phyloP scores from a whole-genome alignment of 441 rosid species.

The Brassica balearica region DNA sequence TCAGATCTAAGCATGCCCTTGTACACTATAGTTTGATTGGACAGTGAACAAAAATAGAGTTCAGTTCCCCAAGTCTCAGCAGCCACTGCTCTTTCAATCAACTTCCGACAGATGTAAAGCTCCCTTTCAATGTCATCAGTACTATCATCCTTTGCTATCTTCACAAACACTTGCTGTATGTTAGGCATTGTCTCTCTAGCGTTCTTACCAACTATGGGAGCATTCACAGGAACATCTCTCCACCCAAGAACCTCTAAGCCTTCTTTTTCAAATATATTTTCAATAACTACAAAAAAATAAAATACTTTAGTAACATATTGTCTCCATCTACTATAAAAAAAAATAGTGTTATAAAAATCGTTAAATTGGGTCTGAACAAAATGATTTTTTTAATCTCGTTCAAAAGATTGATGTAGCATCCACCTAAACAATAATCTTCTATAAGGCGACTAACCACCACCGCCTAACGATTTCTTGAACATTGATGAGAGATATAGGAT shows the following conservation, averaged over 20 bases:
- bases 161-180: conserved; percentile 93
- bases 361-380: too few species aligned
- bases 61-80: conserved; percentile 86
- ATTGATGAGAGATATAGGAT: neutral
- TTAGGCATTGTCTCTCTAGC: conserved; percentile 98
- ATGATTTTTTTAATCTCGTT: too few species aligned
- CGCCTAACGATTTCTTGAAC: neutral
- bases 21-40: conserved; percentile 97
- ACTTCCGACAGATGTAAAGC: conserved; percentile 90
- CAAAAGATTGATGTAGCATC: neutral
- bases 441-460: neutral
- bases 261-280: conserved; percentile 85
- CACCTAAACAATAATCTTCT: neutral
- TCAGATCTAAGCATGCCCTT: conserved; percentile 99
- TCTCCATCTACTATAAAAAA: neutral
- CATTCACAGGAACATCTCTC: conserved; percentile 95
- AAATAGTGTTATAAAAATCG: neutral
- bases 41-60: conserved; percentile 92
- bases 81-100: conserved; percentile 76
- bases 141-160: conserved; percentile 79
- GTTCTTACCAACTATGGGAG: conserved; percentile 85
- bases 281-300: conserved; percentile 64
- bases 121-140: conserved; percentile 92
- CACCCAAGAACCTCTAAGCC: conserved; percentile 98
- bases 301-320: conserved; percentile 9